Percentiles rank a stretch among this genome's conserved stretches.
Evolutionary conservation across 805 yeast species (phyloP).

Genomic region (Debaryomyces prosopidis): DNA sequence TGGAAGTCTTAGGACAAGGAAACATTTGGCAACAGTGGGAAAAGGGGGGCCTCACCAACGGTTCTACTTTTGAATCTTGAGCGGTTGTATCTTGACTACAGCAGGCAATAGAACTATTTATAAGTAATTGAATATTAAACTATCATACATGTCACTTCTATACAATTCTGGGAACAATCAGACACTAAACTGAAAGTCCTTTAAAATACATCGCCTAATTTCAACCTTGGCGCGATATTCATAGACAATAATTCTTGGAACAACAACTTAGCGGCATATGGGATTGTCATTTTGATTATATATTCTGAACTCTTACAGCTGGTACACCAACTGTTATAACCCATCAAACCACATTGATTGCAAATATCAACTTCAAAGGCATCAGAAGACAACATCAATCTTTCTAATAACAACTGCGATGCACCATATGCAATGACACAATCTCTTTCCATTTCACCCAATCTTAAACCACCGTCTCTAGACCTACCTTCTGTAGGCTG

Average conservation of each 20-base stretch:
- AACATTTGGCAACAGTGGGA: no score
- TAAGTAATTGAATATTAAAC: neutral
- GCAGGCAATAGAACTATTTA: neutral
- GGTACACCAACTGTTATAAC: conserved; percentile 97
- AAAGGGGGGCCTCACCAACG: no score
- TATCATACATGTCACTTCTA: neutral
- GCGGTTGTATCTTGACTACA: no score
- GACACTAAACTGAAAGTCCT: neutral
- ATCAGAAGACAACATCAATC: conserved; percentile 95
- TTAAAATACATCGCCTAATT: conserved; percentile 80
- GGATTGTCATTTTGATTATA: conserved; percentile 91
- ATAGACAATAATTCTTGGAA: conserved; percentile 98
- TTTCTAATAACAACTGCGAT: conserved; percentile 86
- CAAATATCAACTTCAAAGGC: conserved; percentile 98
- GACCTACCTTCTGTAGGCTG: conserved; percentile 99
- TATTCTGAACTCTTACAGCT: conserved; percentile 86
- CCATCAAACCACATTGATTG: conserved; percentile 93
- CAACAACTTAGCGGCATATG: conserved; percentile 96
- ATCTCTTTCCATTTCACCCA: conserved; percentile 99
- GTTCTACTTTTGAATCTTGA: no score
- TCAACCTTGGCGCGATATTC: conserved; percentile 97
- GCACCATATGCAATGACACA: conserved; percentile 99
- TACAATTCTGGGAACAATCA: no score
- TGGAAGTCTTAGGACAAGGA: no score
- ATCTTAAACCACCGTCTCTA: conserved; percentile 97